These are phyloP conservation scores for Lipomyces japonicus DNA, from an alignment of 805 yeast genomes.

Conservation along the genomic window DNA sequence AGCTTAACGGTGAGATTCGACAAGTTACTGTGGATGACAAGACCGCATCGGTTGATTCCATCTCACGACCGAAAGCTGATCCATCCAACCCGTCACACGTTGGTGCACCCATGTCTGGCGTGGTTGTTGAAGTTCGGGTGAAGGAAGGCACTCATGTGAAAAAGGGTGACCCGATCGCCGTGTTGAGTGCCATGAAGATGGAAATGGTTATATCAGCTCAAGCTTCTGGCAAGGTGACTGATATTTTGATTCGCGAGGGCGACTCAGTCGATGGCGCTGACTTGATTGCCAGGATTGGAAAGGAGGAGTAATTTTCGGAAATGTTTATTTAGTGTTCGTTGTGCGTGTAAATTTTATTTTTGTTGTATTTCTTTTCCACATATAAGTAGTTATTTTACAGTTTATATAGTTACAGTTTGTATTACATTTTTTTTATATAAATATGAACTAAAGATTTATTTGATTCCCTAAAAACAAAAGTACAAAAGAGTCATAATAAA, in stretches of 20 bases:
- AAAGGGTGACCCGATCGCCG: constrained; percentile 95
- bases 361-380: no score
- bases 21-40: constrained; percentile 89
- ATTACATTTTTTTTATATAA: no score
- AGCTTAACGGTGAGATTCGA: constrained; percentile 97
- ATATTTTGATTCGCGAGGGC: constrained; percentile 76
- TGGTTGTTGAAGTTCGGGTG: constrained; percentile 88
- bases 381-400: no score
- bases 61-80: constrained; percentile 87
- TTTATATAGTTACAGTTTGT: no score
- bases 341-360: no score
- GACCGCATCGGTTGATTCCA: constrained; percentile 76
- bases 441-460: no score
- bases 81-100: constrained; percentile 82
- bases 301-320: constrained; percentile 20
- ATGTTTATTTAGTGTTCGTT: not conserved
- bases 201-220: constrained; percentile 98
- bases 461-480: no score
- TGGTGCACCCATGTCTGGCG: constrained; percentile 99
- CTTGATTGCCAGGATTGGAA: constrained; percentile 61
- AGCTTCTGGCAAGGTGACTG: constrained; percentile 76
- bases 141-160: constrained; percentile 83
- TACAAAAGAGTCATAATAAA: no score
- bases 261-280: constrained; percentile 96
- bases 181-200: constrained; percentile 98